Percentiles rank a stretch among this genome's conserved stretches.
phyloP scores from a whole-genome alignment of 2,329 filamentous ascomycete species.

The Neurospora sp. region DNA sequence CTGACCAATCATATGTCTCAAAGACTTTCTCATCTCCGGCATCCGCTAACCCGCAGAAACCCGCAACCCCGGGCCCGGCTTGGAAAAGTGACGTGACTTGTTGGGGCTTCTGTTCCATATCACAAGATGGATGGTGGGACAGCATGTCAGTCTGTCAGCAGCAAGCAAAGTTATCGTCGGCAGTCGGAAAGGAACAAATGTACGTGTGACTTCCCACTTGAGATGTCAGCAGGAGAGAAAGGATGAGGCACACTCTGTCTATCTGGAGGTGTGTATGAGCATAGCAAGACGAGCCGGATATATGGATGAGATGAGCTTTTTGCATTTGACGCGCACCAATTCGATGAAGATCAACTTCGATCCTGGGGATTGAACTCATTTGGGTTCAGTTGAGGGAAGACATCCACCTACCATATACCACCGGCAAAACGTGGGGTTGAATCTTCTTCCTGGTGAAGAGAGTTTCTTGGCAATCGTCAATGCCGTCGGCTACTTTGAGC shows the following conservation, averaged over 20 bases:
- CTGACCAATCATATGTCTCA: background rate
- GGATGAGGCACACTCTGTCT: background rate
- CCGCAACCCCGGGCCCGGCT: background rate
- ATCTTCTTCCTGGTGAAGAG: background rate
- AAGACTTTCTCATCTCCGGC: background rate
- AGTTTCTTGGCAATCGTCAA: background rate
- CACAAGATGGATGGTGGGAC: background rate
- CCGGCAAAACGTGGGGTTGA: background rate
- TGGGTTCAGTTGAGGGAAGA: background rate
- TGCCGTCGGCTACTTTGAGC: constrained; percentile 10
- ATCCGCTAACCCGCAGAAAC: constrained; percentile 13
- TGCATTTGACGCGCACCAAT: background rate
- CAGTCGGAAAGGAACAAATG: background rate
- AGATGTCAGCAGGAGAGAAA: background rate
- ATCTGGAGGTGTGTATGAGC: background rate
- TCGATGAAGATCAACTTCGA: background rate
- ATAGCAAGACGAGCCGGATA: background rate
- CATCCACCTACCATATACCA: background rate
- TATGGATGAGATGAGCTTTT: background rate
- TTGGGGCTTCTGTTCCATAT: background rate
- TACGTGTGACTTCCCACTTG: background rate
- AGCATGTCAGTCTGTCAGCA: background rate
- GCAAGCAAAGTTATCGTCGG: background rate
- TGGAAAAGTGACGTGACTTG: background rate
- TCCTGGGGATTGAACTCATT: background rate